A percentile compares a stretch with the other conserved stretches of the same genome.
phyloP scores from a whole-genome alignment of 1,284 basidiomycete species.

The Malassezia nana region DNA sequence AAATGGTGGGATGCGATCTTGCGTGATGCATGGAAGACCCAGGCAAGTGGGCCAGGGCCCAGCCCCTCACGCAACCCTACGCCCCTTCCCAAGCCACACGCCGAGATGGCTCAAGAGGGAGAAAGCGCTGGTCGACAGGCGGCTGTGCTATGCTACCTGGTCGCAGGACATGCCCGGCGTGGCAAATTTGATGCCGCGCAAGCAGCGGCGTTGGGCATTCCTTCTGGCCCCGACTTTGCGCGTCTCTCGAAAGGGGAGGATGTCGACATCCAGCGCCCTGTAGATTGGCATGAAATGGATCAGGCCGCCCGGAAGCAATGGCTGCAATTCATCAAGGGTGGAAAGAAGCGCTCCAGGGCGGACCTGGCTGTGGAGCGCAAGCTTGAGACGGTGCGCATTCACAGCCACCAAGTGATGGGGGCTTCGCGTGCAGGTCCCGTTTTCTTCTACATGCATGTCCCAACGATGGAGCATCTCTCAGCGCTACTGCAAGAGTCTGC shows the following conservation, averaged over 20 bases:
- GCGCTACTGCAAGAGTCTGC: slow-evolving; percentile 51
- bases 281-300: slow-evolving; percentile 22
- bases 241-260: slow-evolving; percentile 50
- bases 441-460: slow-evolving; percentile 53
- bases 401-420: slow-evolving; percentile 52
- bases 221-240: slow-evolving; percentile 54
- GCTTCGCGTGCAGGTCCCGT: slow-evolving; percentile 58
- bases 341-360: not conserved
- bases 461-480: slow-evolving; percentile 60
- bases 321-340: slow-evolving; percentile 27
- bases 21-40: slow-evolving; percentile 3
- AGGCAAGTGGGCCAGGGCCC: not conserved
- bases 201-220: slow-evolving; percentile 61
- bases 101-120: slow-evolving; percentile 5
- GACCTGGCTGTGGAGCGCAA: slow-evolving; percentile 43
- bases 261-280: slow-evolving; percentile 49
- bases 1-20: slow-evolving; percentile 1
- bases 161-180: slow-evolving; percentile 64
- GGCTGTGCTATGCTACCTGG: slow-evolving; percentile 55
- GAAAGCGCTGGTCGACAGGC: slow-evolving; percentile 18
- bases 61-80: slow-evolving; percentile 3
- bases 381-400: slow-evolving; percentile 22
- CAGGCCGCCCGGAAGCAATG: slow-evolving; percentile 22
- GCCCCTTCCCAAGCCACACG: slow-evolving; percentile 2
- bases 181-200: slow-evolving; percentile 73